Evolutionary conservation across 176 grass and related monocot genomes (phyloP).

Genomic region (Aegilops speltoides): DNA sequence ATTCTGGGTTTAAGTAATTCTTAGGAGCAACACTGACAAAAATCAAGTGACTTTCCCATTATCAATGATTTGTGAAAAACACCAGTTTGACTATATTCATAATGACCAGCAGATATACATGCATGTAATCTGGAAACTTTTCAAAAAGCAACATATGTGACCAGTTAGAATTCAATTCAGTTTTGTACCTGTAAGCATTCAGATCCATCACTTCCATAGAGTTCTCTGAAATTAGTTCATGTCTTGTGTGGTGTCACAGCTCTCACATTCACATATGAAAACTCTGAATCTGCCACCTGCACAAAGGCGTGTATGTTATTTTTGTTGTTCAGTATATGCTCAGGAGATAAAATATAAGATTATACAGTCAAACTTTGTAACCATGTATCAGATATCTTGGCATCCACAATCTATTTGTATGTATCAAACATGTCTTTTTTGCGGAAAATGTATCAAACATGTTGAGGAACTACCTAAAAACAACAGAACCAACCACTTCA

Average conservation of each 20-base stretch:
- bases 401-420: not conserved
- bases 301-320: not conserved
- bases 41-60: too few relatives aligned
- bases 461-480: not conserved
- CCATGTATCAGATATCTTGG: not conserved
- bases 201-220: not conserved
- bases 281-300: not conserved
- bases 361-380: not conserved
- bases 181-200: too few relatives aligned
- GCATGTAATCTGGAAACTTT: too few relatives aligned
- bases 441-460: not conserved
- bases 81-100: too few relatives aligned
- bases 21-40: too few relatives aligned
- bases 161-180: too few relatives aligned
- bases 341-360: not conserved
- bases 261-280: not conserved
- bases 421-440: too few relatives aligned
- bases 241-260: slow-evolving; percentile 19
- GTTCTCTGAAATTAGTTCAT: not conserved
- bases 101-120: too few relatives aligned
- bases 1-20: too few relatives aligned
- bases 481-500: not conserved
- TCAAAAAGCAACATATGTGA: too few relatives aligned
- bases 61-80: too few relatives aligned
- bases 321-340: not conserved